These are phyloP conservation scores for Aspergillus sclerotioniger DNA, from an alignment of 495 filamentous ascomycete genomes.

Conservation along the genomic window DNA sequence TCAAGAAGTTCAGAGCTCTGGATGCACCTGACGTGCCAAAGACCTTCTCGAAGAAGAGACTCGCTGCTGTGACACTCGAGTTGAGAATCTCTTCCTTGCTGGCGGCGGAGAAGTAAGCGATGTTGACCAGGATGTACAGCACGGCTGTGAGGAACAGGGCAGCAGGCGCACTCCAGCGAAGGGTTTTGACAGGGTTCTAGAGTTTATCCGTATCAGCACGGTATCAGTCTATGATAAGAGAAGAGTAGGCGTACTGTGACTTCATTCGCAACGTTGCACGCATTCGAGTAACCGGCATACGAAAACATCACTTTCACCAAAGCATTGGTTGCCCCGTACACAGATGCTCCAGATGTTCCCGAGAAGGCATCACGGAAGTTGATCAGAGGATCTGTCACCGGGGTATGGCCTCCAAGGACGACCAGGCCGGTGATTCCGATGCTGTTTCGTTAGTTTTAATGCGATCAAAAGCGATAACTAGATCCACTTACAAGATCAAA, in stretches of 20 bases:
- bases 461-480: too few species aligned
- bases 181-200: slow-evolving; percentile 56
- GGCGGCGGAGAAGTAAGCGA: slow-evolving; percentile 61
- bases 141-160: slow-evolving; percentile 50
- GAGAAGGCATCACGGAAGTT: slow-evolving; percentile 61
- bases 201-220: neutral
- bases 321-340: slow-evolving; percentile 57
- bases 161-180: slow-evolving; percentile 49
- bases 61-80: slow-evolving; percentile 54
- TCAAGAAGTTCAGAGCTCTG: slow-evolving; percentile 57
- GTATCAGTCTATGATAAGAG: slow-evolving; percentile 6
- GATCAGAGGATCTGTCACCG: slow-evolving; percentile 51
- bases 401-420: slow-evolving; percentile 56
- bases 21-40: slow-evolving; percentile 53
- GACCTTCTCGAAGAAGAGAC: slow-evolving; percentile 58
- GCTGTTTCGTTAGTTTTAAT: slow-evolving; percentile 18
- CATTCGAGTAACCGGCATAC: slow-evolving; percentile 60
- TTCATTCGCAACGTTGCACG: slow-evolving; percentile 66
- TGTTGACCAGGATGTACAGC: slow-evolving; percentile 60
- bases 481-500: slow-evolving; percentile 45
- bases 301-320: slow-evolving; percentile 63
- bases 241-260: slow-evolving; percentile 44
- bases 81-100: slow-evolving; percentile 50
- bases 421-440: slow-evolving; percentile 60
- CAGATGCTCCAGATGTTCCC: slow-evolving; percentile 46